Conservation (phyloP, 352 stramenopile species). For the Plasmopara halstedii region DNA sequence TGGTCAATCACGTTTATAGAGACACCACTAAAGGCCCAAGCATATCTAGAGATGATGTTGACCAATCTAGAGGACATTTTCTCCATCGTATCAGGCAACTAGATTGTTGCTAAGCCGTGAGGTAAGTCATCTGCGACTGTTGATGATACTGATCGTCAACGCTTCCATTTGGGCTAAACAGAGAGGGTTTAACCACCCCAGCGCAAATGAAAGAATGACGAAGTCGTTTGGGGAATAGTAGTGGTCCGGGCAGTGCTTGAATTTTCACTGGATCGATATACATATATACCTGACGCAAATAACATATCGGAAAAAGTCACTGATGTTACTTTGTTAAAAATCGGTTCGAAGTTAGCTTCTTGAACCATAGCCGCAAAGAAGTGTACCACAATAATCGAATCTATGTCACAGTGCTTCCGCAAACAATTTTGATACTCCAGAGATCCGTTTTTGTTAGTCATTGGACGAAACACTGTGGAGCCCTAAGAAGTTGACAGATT, state of each 20-base stretch:
- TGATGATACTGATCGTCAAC: background rate
- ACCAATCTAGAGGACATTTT: background rate
- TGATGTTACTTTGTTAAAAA: background rate
- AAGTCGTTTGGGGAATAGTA: background rate
- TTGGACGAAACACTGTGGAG: background rate
- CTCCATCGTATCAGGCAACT: background rate
- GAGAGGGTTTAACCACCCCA: background rate
- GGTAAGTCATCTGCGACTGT: background rate
- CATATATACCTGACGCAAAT: background rate
- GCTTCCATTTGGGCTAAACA: background rate
- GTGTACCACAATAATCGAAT: background rate
- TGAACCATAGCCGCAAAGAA: background rate
- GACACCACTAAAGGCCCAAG: conserved; percentile 4
- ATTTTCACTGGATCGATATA: background rate
- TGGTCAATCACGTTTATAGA: conserved; percentile 15
- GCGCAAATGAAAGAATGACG: background rate
- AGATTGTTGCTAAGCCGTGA: background rate
- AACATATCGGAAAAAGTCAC: conserved; percentile 1
- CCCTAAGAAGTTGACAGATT: background rate
- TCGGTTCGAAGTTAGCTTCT: background rate
- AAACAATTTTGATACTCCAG: background rate
- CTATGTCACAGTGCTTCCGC: background rate
- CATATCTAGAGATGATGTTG: conserved; percentile 5
- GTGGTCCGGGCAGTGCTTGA: background rate
- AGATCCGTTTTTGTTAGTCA: background rate